These are phyloP conservation scores for Groenewaldozyma tartarivorans DNA, from an alignment of 805 yeast species.

Conservation along the genomic window DNA sequence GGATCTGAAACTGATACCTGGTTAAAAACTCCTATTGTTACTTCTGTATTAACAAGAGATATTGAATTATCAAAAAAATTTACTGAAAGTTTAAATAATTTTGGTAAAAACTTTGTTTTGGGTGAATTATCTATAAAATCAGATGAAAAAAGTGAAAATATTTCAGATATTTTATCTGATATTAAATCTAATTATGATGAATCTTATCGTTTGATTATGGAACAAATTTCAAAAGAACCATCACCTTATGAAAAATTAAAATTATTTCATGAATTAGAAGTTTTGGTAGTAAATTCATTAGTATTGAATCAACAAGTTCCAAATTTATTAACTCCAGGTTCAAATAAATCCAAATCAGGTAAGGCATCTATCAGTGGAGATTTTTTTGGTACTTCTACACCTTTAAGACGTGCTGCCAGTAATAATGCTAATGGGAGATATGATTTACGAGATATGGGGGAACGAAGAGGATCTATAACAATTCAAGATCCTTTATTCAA, in stretches of 20 bases:
- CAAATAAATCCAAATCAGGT: constrained; percentile 13
- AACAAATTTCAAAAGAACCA: constrained; percentile 17
- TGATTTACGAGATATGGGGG: constrained; percentile 18
- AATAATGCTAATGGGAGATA: constrained; percentile 1
- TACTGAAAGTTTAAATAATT: not conserved
- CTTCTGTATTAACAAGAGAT: constrained; percentile 7
- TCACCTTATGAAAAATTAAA: constrained; percentile 21
- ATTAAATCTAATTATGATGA: constrained; percentile 15
- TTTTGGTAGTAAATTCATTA: constrained; percentile 19
- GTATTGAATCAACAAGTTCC: constrained; percentile 3
- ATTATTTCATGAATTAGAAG: constrained; percentile 19
- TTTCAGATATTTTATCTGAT: not conserved
- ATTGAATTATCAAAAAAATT: not conserved
- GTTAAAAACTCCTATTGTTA: constrained; percentile 17
- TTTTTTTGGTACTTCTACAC: constrained; percentile 12
- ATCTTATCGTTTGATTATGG: constrained; percentile 17
- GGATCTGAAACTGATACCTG: constrained; percentile 28
- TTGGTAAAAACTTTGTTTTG: no score
- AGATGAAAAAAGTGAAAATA: not conserved
- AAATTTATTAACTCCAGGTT: constrained; percentile 11
- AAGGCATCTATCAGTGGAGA: constrained; percentile 9
- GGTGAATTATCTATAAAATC: not conserved
- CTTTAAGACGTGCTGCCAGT: constrained; percentile 2
- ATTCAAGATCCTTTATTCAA: constrained; percentile 2
- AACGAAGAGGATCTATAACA: constrained; percentile 16